Evolutionary conservation across 768 basidiomycete genomes (phyloP).

Genomic region (Cystobasidium onofrii): DNA sequence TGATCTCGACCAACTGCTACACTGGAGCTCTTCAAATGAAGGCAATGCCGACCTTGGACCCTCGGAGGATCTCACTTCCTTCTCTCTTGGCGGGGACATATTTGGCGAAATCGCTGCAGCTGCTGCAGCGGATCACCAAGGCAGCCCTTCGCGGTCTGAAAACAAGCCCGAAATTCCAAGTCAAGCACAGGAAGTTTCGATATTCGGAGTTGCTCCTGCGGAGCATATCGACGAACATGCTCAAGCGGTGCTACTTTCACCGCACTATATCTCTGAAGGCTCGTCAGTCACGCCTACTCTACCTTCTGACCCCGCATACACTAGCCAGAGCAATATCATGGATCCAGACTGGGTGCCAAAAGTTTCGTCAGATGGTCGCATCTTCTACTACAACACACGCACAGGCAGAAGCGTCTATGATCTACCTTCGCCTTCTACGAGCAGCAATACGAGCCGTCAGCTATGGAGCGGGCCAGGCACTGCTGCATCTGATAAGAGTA

Average conservation of each 20-base stretch:
- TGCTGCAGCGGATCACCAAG: conserved; percentile 28
- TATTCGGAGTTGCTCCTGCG: neutral
- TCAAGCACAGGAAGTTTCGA: neutral
- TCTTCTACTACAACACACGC: conserved; percentile 82
- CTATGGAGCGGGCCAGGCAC: neutral
- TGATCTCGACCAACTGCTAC: conserved; percentile 15
- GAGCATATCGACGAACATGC: neutral
- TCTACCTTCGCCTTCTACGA: conserved; percentile 52
- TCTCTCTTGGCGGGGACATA: conserved; percentile 33
- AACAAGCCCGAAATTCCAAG: neutral
- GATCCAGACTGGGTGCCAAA: conserved; percentile 73
- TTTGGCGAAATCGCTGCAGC: conserved; percentile 42
- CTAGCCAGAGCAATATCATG: conserved; percentile 48
- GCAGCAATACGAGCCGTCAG: conserved; percentile 1
- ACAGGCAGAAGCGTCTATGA: conserved; percentile 60
- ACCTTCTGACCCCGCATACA: neutral
- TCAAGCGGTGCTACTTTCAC: neutral
- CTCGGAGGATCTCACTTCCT: neutral
- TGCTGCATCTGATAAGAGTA: neutral
- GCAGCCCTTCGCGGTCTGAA: neutral
- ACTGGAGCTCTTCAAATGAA: neutral
- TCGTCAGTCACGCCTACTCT: neutral
- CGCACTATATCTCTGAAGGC: neutral
- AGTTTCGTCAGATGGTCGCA: conserved; percentile 73
- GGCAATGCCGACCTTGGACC: neutral